phyloP scores from a whole-genome alignment of 495 filamentous ascomycete species.

The Aspergillus bridgeri region DNA sequence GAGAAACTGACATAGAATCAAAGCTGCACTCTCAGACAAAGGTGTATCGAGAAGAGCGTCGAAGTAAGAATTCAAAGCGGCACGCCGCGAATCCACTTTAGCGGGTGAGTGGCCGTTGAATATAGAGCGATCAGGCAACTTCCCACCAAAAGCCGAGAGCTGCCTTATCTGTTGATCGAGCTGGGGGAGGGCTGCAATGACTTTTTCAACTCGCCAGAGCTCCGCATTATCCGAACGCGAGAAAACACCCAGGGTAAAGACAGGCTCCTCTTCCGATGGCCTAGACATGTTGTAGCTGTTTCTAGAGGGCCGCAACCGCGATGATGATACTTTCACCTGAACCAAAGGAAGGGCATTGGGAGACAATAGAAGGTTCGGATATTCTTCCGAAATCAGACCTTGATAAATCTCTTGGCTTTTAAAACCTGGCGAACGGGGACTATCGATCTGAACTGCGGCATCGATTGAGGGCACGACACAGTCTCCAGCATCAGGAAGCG shows the following conservation, averaged over 20 bases:
- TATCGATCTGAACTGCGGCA: slow-evolving; percentile 37
- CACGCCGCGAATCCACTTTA: slow-evolving; percentile 83
- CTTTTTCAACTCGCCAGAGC: slow-evolving; percentile 92
- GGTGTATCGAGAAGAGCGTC: slow-evolving; percentile 76
- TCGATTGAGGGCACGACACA: slow-evolving; percentile 39
- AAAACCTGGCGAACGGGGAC: slow-evolving; percentile 24
- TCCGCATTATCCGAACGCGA: slow-evolving; percentile 74
- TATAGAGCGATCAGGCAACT: slow-evolving; percentile 76
- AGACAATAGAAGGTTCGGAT: slow-evolving; percentile 77
- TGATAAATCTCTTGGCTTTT: slow-evolving; percentile 46
- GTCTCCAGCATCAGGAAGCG: slow-evolving; percentile 12
- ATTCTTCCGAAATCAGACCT: slow-evolving; percentile 76
- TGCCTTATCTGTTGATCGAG: slow-evolving; percentile 78
- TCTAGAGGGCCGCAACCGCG: slow-evolving; percentile 85
- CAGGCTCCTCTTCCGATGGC: slow-evolving; percentile 76
- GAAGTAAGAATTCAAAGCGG: slow-evolving; percentile 79
- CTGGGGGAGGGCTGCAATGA: slow-evolving; percentile 72
- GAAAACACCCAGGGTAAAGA: slow-evolving; percentile 86
- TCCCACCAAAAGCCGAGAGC: slow-evolving; percentile 60
- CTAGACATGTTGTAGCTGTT: slow-evolving; percentile 71
- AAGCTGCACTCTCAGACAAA: slow-evolving; percentile 73
- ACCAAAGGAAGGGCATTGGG: slow-evolving; percentile 88
- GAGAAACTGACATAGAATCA: slow-evolving; percentile 82
- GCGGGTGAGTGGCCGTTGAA: slow-evolving; percentile 94
- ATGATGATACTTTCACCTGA: slow-evolving; percentile 82